phyloP scores from a whole-genome alignment of 177 flowering plant species.

The Tripterygium wilfordii region DNA sequence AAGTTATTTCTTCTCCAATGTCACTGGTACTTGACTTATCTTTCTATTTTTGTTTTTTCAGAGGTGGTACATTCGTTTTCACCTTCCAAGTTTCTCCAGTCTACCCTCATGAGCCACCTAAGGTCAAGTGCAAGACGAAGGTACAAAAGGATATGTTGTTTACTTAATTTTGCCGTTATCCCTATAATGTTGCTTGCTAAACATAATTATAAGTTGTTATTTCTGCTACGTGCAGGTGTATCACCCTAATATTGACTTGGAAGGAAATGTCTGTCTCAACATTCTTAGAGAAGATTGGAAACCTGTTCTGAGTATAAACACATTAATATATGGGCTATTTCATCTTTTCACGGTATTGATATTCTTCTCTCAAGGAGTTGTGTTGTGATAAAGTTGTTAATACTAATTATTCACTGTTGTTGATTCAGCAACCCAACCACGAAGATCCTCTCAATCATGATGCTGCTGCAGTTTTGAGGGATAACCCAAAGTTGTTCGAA shows the following conservation, averaged over 20 bases:
- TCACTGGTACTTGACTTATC: not conserved
- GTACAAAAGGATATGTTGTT: conserved; percentile 19
- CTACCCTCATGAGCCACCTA: conserved; percentile 75
- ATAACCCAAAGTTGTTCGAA: conserved; percentile 78
- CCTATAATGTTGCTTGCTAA: not conserved
- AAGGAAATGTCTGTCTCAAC: conserved; percentile 74
- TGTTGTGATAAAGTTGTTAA: no score
- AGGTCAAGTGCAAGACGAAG: conserved; percentile 84
- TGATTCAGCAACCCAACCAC: conserved; percentile 78
- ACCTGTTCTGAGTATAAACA: conserved; percentile 67
- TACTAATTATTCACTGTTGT: not conserved
- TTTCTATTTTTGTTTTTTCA: conserved; percentile 11
- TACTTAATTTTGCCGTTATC: no score
- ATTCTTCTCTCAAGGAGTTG: not conserved
- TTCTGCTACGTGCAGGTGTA: conserved; percentile 39
- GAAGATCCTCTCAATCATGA: conserved; percentile 96
- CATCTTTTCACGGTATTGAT: conserved; percentile 70
- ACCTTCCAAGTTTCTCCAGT: conserved; percentile 58
- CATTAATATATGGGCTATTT: conserved; percentile 56
- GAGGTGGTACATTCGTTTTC: conserved; percentile 59
- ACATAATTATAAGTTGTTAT: not conserved
- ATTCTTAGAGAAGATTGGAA: conserved; percentile 78
- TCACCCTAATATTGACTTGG: conserved; percentile 75
- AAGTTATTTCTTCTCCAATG: not conserved
- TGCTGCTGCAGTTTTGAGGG: conserved; percentile 87